Base-by-base conservation (phyloP, 108 stramenopile species). In the Aurantiochytrium sp. region DNA sequence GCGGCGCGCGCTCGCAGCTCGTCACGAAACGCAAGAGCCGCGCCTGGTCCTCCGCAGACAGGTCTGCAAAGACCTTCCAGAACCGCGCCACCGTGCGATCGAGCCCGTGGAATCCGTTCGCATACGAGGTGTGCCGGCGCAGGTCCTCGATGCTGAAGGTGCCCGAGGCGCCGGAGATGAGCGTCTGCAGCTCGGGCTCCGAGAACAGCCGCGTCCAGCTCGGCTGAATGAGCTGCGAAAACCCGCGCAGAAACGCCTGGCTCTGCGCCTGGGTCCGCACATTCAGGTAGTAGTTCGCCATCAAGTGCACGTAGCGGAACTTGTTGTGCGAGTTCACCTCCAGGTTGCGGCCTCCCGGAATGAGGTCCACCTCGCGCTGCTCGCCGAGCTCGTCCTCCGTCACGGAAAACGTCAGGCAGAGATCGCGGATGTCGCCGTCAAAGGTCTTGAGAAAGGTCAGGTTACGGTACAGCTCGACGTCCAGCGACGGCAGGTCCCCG, bases 391-490 rank as follows among this genome's bases (percentile, higher is more conserved):
- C 96, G 55, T 97, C 97, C n/a, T 95, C 92, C 5, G 95, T 90
- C 30, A 97, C 94, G 48, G 96, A 93, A 81, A 99, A 98, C 4
- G 96, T 95, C 17, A 98, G 92, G 87, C 97, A 97, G 3, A 99
- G 93, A 85, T 97, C 97, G 68, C 91, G 93, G 0, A 95, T 95
- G 90, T 97, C 96, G 68, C 96, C 97, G n/a, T 94, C 94, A 90
- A 97, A 98, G 4, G 91, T 94, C 88, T 97, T 97, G 27, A 99
- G 92, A 90, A 98, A 98, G 95, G 96, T 95, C 86, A 99, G 93
- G 87, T 98, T 97, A 55, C 93, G 93, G 89, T 97, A 95, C 10
- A 99, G 95, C 91, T 96, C 95, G 22, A 88, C 86, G 90, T 99
- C 98, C 68, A 98, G 93, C 2, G 96, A 94, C 15, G 95, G 93